Conservation (phyloP, 257 asterid species). For the Solanum neorickii region DNA sequence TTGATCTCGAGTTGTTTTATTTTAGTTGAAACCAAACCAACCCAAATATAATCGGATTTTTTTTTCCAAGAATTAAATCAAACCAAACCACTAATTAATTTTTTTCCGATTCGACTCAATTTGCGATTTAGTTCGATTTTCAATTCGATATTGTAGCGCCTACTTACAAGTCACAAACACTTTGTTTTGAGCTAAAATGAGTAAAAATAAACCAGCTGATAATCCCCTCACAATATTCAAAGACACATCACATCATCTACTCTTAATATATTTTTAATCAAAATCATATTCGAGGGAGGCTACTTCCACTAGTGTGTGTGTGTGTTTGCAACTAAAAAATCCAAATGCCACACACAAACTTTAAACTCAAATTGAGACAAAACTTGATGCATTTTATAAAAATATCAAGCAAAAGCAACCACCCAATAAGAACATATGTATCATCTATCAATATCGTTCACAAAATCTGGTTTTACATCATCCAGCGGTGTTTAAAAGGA, state of each 20-base stretch:
- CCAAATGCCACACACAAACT: neutral
- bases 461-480: no score
- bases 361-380: neutral
- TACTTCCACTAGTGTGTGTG: neutral
- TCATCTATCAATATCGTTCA: no score
- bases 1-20: no score
- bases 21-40: no score
- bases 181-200: neutral
- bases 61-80: no score
- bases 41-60: no score
- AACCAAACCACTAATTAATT: no score
- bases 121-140: no score
- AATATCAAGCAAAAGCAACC: neutral
- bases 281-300: neutral
- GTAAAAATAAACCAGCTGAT: neutral
- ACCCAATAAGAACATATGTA: neutral
- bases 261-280: neutral
- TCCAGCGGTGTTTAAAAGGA: no score
- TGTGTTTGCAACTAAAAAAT: neutral
- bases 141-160: no score
- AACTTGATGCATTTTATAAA: neutral
- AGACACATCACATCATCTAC: neutral
- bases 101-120: no score
- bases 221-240: neutral
- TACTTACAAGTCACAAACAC: neutral